A percentile compares a stretch with the other conserved stretches of the same genome.
These are phyloP conservation scores for Boletus subparvulus DNA, from an alignment of 768 basidiomycete genomes.

Conservation along the genomic window DNA sequence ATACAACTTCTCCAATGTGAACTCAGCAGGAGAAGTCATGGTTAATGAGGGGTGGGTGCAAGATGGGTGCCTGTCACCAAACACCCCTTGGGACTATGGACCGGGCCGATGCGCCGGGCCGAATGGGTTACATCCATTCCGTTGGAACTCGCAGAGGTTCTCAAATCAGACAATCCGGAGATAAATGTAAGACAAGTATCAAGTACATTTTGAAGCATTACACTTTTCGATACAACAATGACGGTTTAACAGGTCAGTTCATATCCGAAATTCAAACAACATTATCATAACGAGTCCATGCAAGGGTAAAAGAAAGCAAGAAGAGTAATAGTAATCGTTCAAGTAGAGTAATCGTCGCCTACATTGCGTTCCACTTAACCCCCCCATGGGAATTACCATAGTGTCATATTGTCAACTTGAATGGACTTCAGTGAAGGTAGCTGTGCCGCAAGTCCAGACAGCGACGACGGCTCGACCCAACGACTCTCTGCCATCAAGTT, in stretches of 20 bases:
- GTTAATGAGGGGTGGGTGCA: neutral
- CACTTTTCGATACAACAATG: neutral
- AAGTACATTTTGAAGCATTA: neutral
- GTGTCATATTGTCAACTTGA: constrained; percentile 9
- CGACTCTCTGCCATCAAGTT: constrained; percentile 26
- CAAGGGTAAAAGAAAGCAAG: neutral
- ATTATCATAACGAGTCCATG: constrained; percentile 1
- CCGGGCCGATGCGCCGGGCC: too few relatives aligned
- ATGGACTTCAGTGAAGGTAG: constrained; percentile 17
- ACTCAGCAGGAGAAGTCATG: constrained; percentile 26
- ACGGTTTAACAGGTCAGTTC: constrained; percentile 3
- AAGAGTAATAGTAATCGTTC: neutral
- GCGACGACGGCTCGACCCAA: constrained; percentile 22
- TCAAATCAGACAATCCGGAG: too few relatives aligned
- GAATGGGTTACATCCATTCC: too few relatives aligned
- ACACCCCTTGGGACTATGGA: too few relatives aligned
- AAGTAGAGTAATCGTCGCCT: neutral
- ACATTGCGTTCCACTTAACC: constrained; percentile 10
- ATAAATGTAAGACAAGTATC: neutral
- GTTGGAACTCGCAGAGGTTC: too few relatives aligned
- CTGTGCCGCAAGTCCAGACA: constrained; percentile 11
- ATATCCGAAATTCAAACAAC: neutral
- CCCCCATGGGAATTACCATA: constrained; percentile 1
- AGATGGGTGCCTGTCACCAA: neutral
- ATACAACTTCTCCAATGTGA: constrained; percentile 36